Conservation (phyloP, 495 filamentous ascomycete species). For the Lophiostoma macrostomum region DNA sequence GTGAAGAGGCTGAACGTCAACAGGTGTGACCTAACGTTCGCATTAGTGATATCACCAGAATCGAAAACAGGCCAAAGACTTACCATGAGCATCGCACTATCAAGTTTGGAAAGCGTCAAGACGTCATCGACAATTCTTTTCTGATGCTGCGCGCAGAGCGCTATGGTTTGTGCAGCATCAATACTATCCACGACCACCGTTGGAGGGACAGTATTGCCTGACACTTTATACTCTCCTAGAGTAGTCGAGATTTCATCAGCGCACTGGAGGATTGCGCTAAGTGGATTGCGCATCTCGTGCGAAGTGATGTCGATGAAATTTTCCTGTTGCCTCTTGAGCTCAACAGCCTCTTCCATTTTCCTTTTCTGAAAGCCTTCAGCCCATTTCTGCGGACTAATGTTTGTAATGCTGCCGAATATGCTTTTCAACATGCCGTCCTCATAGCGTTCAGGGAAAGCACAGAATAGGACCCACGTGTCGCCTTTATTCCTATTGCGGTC, state of each 20-base stretch:
- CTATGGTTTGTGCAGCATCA: constrained; percentile 73
- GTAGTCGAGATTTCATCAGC: constrained; percentile 68
- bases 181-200: constrained; percentile 58
- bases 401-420: constrained; percentile 59
- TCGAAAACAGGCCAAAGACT: not conserved
- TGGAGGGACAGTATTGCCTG: constrained; percentile 18
- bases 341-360: constrained; percentile 45
- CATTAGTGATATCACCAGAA: not conserved
- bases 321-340: constrained; percentile 50
- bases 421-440: constrained; percentile 58
- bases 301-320: constrained; percentile 89
- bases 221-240: constrained; percentile 47
- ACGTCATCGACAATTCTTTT: constrained; percentile 80
- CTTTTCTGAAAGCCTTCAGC: constrained; percentile 62
- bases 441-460: constrained; percentile 63
- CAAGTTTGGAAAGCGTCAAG: constrained; percentile 77
- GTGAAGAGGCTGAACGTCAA: constrained; percentile 61
- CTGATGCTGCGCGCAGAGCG: constrained; percentile 71
- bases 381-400: constrained; percentile 48
- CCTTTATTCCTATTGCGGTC: constrained; percentile 55
- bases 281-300: constrained; percentile 83
- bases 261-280: constrained; percentile 77
- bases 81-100: constrained; percentile 64
- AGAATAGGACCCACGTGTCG: constrained; percentile 70
- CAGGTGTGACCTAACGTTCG: constrained; percentile 51